Evolutionary conservation across 106 monocot species (phyloP), one percentile per base, ranked within the genome.

Genomic region (Dendrobium catenatum): DNA sequence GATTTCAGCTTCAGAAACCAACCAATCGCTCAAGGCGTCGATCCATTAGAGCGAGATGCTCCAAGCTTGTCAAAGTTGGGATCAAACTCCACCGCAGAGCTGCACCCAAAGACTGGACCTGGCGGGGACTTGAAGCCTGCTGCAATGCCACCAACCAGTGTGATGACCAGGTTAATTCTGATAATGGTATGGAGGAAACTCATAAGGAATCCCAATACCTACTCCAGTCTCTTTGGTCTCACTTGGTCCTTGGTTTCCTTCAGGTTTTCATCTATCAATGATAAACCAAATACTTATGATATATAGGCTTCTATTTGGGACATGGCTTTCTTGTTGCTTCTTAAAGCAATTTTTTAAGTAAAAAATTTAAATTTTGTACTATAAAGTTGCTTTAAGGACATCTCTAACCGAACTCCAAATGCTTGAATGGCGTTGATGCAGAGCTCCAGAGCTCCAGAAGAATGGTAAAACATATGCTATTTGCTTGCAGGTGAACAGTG

Each of bases 121-220:
- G 37, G 1, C 4, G 49, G 59, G 17, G 85, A 72, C 0, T 48
- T 56, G 56, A 87, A 80, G 49, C 27, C 70, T 6, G 22, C 15
- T 2, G 77, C 84, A 11, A 84, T 87, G 87, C 87, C 88, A 7
- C 85, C 88, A 7, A 75, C 88, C 0, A 89, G 86, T 40, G 89
- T 89, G 67, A 89, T 89, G 89, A 89, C 89, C 49, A 89, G 86
- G 82, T 75, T 89, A 22, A 89, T 89, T 42, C 84, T 89, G 66
- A 89, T 89, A 75, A 89, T 89, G 89, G 89, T 89, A 15, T 89
- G 89, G 89, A 86, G 89, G 79, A 89, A 89, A 77, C 89, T 89
- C 17, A 89, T 89, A 20, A 68, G 89, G 68, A 89, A 89, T 70
- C 89, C 89, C 42, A 89, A 89, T 76, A 86, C 89, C 55, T 89